Conservation (phyloP, 805 yeast genomes). For the Starmerella apicola region DNA sequence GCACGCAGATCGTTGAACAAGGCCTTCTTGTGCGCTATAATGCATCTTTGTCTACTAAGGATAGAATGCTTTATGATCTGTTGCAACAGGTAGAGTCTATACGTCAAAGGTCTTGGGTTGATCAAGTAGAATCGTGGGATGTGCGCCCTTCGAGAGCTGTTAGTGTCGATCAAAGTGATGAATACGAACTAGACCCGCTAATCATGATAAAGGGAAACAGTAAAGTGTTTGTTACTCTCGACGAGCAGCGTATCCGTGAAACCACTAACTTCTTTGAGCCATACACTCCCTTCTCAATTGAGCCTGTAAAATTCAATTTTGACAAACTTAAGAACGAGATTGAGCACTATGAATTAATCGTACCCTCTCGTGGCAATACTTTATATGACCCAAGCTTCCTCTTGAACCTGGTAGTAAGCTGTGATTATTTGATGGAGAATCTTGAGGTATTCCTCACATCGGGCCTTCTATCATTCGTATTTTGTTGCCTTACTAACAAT, state of each 20-base stretch:
- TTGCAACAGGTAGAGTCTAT: slow-evolving; percentile 45
- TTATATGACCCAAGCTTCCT: slow-evolving; percentile 59
- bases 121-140: slow-evolving; percentile 53
- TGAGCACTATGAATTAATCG: slow-evolving; percentile 3
- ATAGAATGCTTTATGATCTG: slow-evolving; percentile 45
- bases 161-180: slow-evolving; percentile 28
- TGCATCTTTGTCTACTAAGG: slow-evolving; percentile 55
- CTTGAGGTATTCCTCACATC: slow-evolving; percentile 29
- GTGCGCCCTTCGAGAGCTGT: slow-evolving; percentile 28
- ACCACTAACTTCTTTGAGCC: slow-evolving; percentile 24
- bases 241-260: slow-evolving; percentile 14
- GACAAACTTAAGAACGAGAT: background rate
- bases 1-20: slow-evolving; percentile 38
- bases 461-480: slow-evolving; percentile 22
- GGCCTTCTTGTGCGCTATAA: slow-evolving; percentile 41
- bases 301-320: background rate
- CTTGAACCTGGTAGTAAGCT: slow-evolving; percentile 33
- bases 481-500: slow-evolving; percentile 5
- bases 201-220: slow-evolving; percentile 5
- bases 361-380: background rate
- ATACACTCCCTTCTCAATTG: no score
- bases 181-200: slow-evolving; percentile 27
- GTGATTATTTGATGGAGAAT: slow-evolving; percentile 25
- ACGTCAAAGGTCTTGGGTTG: slow-evolving; percentile 50
- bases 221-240: slow-evolving; percentile 17